Evolutionary conservation across 306 rosid genomes (phyloP), one percentile per base, ranked within the genome.

Genomic region (Inga oerstediana): DNA sequence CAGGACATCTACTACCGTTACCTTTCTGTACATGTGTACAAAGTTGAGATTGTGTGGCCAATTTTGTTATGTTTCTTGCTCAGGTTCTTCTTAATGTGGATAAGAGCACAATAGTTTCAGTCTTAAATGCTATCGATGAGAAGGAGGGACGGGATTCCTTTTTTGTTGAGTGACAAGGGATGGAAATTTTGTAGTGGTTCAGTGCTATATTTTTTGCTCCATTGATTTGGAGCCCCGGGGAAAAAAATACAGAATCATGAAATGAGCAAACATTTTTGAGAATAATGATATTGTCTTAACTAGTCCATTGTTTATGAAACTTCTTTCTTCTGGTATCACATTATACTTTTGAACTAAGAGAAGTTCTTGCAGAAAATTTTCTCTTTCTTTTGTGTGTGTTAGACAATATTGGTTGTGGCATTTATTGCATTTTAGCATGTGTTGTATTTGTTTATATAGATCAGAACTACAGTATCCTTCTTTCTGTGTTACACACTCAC

Each of bases 21-120:
- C 84, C 89, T 87, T 86, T 79, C 84, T 86, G 91, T 91, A 91
- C 94, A 90, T 90, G 88, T 93, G 97, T 95, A 89, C 97, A 95
- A 88, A 94, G 87, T 81, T 43, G 89, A 86, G 92, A 88, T 88
- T 89, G 84, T 59, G 88, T 88, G 85, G 94, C 79, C 89, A 90
- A 82, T 94, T 89, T 91, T 90, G 91, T 83, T 35, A 74, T 81
- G 58, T 75, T 56, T 69, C 84, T 85, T 39, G 79, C 58, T 74
- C 39, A 83, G 83, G 80, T 89, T 89, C 72, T 86, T 85, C 80
- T 85, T 81, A 75, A 88, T 78, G 54, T 89, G 80, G 88, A 88
- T 87, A 89, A 84, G 87, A 85, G 92, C 85, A 86, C 59, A 79
- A 56, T 84, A 72, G 74, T 74, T 84, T 78, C 88, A 85, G 81